Evolutionary conservation across 129 eudicot species (phyloP).

Genomic region (Artemisia tridentata): DNA sequence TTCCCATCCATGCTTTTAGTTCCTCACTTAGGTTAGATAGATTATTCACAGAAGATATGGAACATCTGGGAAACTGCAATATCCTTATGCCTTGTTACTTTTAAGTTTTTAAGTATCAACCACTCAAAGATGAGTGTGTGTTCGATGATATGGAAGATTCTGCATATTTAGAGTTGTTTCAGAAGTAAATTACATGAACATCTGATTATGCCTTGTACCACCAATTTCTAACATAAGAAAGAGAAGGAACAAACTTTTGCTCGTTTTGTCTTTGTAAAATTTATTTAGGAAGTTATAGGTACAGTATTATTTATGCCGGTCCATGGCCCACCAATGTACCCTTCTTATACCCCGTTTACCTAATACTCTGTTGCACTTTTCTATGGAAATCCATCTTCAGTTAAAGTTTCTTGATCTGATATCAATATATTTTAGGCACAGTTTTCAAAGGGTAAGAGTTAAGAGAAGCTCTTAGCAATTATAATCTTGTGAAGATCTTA

Average conservation of each 20-base stretch:
- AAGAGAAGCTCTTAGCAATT: not conserved
- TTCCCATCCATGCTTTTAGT: not conserved
- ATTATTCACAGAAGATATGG: not conserved
- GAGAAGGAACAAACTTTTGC: too few species aligned
- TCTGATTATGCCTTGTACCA: too few species aligned
- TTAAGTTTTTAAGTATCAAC: not conserved
- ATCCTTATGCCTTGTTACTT: not conserved
- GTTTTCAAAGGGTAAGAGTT: not conserved
- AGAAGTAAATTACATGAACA: not conserved
- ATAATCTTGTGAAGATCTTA: not conserved
- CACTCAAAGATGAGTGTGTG: conserved; percentile 1
- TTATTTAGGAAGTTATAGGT: too few species aligned
- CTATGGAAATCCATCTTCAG: not conserved
- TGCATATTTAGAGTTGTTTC: conserved; percentile 9
- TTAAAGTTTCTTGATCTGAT: not conserved
- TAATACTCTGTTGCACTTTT: not conserved
- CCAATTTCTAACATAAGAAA: too few species aligned
- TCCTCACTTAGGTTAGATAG: not conserved
- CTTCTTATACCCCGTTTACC: too few species aligned
- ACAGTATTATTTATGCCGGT: too few species aligned
- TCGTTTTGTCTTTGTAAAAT: too few species aligned
- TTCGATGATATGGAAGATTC: not conserved
- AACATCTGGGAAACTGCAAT: conserved; percentile 9
- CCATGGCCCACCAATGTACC: too few species aligned
- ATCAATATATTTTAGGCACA: not conserved